These are phyloP conservation scores for Aspergillus clavatus DNA, from an alignment of 2,329 filamentous ascomycete genomes.

Conservation along the genomic window DNA sequence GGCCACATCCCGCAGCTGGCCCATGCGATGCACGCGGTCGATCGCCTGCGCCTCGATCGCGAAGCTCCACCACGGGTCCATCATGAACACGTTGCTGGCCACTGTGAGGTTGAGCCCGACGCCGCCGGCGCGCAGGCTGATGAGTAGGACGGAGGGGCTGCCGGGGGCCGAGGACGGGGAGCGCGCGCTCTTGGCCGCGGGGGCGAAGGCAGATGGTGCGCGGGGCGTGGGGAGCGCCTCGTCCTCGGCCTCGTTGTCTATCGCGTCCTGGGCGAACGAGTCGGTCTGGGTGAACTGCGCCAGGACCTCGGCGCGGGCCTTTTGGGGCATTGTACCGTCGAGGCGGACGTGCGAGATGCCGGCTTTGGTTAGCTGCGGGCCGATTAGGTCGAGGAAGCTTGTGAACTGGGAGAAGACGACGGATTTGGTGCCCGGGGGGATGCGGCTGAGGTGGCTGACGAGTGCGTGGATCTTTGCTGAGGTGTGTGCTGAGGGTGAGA, in stretches of 20 bases:
- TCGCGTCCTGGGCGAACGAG: conserved; percentile 31
- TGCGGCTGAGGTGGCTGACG: conserved; percentile 65
- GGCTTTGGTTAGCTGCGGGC: conserved; percentile 67
- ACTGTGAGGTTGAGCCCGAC: conserved; percentile 90
- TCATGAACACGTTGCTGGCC: conserved; percentile 90
- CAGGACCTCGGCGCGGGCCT: conserved; percentile 73
- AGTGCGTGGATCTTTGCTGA: conserved; percentile 86
- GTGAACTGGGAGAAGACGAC: conserved; percentile 98
- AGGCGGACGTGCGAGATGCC: conserved; percentile 80
- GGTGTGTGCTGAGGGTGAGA: conserved; percentile 53
- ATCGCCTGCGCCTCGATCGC: conserved; percentile 96
- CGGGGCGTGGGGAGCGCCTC: conserved; percentile 14
- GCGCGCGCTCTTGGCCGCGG: conserved; percentile 1
- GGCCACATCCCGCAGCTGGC: conserved; percentile 77
- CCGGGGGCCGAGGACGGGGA: conserved; percentile 15
- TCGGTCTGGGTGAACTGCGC: conserved; percentile 59
- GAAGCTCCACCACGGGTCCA: conserved; percentile 99
- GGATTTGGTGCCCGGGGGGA: conserved; percentile 72
- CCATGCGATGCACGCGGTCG: conserved; percentile 95
- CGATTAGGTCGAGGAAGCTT: conserved; percentile 87
- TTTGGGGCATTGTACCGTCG: conserved; percentile 86
- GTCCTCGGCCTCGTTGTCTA: conserved; percentile 35
- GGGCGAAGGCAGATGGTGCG: too few relatives aligned
- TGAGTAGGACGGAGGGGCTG: conserved; percentile 59
- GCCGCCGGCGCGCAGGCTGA: conserved; percentile 83